Evolutionary conservation across 1,284 basidiomycete species (phyloP).

Genomic region (Marasmius sp.): DNA sequence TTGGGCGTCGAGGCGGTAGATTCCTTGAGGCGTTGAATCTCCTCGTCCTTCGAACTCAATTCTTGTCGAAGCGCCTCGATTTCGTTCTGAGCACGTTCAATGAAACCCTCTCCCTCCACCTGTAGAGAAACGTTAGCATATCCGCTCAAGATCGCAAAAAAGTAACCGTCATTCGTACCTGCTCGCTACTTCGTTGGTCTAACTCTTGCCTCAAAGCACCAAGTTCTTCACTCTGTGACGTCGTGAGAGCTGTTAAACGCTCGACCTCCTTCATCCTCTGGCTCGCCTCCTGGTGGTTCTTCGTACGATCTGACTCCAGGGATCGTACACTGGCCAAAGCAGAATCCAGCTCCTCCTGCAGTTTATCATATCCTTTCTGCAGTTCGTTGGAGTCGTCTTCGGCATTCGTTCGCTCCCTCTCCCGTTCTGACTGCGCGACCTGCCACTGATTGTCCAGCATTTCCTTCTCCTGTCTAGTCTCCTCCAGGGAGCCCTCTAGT

Average conservation of each 20-base stretch:
- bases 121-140: slow-evolving; percentile 21
- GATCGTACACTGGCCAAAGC: slow-evolving; percentile 49
- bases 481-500: slow-evolving; percentile 58
- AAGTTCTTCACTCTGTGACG: slow-evolving; percentile 52
- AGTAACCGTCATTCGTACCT: slow-evolving; percentile 26
- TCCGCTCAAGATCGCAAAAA: background rate
- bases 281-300: slow-evolving; percentile 51
- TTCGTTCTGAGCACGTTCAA: slow-evolving; percentile 63
- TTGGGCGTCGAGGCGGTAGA: slow-evolving; percentile 32
- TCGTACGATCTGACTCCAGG: slow-evolving; percentile 59
- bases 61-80: slow-evolving; percentile 65
- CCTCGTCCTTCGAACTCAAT: slow-evolving; percentile 58
- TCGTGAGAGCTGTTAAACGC: slow-evolving; percentile 41
- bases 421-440: slow-evolving; percentile 39
- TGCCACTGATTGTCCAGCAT: slow-evolving; percentile 43
- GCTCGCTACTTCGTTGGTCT: slow-evolving; percentile 44
- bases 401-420: slow-evolving; percentile 49
- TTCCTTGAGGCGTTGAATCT: slow-evolving; percentile 57
- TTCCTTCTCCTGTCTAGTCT: slow-evolving; percentile 49
- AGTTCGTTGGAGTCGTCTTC: slow-evolving; percentile 54
- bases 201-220: slow-evolving; percentile 45
- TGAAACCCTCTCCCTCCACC: slow-evolving; percentile 61
- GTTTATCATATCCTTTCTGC: slow-evolving; percentile 58
- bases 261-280: slow-evolving; percentile 55
- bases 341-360: slow-evolving; percentile 62